Percentiles rank a stretch among this genome's conserved stretches.
Conservation (phyloP, 306 rosid genomes). For the Sicyos edulis region DNA sequence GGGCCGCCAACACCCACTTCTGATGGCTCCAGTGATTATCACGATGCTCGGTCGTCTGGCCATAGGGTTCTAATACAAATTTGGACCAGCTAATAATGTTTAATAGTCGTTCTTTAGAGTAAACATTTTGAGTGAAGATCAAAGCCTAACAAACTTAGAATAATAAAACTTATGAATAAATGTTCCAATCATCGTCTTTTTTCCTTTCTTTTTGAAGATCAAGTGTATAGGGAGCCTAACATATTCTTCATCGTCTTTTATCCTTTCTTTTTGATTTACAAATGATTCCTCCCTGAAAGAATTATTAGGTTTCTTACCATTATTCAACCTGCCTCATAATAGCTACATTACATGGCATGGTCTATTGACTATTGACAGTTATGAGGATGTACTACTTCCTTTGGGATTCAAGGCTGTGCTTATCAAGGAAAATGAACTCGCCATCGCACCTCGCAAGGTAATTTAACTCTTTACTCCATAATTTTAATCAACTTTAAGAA, state of each 20-base stretch:
- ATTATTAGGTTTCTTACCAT: not conserved
- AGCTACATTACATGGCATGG: not conserved
- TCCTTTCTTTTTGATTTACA: not conserved
- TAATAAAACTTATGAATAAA: too few relatives aligned
- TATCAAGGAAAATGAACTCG: constrained; percentile 33
- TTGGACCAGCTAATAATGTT: too few relatives aligned
- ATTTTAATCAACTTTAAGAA: too few relatives aligned
- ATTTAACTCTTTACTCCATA: not conserved
- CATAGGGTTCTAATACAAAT: too few relatives aligned
- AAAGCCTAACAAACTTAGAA: too few relatives aligned
- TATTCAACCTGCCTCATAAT: constrained; percentile 8
- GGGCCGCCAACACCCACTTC: too few relatives aligned
- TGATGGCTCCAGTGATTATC: too few relatives aligned
- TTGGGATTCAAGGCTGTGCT: constrained; percentile 32
- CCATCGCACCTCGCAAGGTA: constrained; percentile 36
- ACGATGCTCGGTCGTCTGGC: too few relatives aligned
- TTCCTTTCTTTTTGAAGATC: not conserved
- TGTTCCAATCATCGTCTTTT: not conserved
- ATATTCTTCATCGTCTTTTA: not conserved
- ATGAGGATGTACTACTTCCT: constrained; percentile 37
- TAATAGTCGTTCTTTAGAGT: too few relatives aligned
- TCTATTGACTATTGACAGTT: constrained; percentile 23
- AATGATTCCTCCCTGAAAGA: not conserved
- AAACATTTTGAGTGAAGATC: too few relatives aligned
- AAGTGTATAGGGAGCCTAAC: too few relatives aligned